Percentiles rank a stretch among this genome's conserved stretches.
phyloP scores from a whole-genome alignment of 768 basidiomycete genomes.

The Nevesoporus exiguus region DNA sequence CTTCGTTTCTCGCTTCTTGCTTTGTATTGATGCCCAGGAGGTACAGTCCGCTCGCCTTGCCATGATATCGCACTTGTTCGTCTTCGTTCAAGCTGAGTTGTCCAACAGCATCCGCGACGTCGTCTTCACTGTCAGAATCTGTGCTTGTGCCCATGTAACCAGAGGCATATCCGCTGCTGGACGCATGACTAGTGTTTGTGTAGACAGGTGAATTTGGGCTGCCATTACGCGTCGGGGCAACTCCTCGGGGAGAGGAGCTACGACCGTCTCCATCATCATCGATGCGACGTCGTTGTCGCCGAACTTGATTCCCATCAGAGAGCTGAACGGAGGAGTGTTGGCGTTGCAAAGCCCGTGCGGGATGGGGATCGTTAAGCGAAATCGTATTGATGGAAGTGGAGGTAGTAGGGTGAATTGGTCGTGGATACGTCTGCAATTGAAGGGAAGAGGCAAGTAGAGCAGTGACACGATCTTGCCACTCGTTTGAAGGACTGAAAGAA shows the following conservation, averaged over 20 bases:
- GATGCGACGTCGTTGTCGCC: slow-evolving; percentile 51
- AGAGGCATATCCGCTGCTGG: slow-evolving; percentile 19
- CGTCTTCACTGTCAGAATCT: slow-evolving; percentile 38
- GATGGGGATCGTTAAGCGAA: slow-evolving; percentile 15
- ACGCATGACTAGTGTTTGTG: slow-evolving; percentile 9
- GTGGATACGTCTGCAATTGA: slow-evolving; percentile 6
- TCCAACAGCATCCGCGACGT: slow-evolving; percentile 69
- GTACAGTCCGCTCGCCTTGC: slow-evolving; percentile 79
- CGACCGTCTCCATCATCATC: slow-evolving; percentile 14
- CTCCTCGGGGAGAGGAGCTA: slow-evolving; percentile 6
- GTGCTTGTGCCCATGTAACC: slow-evolving; percentile 32
- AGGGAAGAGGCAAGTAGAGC: slow-evolving; percentile 22
- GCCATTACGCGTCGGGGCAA: slow-evolving; percentile 8
- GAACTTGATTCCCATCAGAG: slow-evolving; percentile 31
- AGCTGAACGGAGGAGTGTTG: slow-evolving; percentile 14
- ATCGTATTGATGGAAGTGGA: slow-evolving; percentile 2
- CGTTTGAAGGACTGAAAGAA: slow-evolving; percentile 61
- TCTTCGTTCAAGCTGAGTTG: slow-evolving; percentile 89
- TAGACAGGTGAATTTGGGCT: slow-evolving; percentile 21
- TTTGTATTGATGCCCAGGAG: slow-evolving; percentile 61
- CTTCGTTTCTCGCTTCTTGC: slow-evolving; percentile 63
- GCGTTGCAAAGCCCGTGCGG: not conserved
- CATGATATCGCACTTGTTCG: slow-evolving; percentile 80
- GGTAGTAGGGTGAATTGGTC: not conserved
- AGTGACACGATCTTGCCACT: slow-evolving; percentile 75